phyloP scores from a whole-genome alignment of 768 basidiomycete genomes.

The Trichaptum fuscoviolaceum region DNA sequence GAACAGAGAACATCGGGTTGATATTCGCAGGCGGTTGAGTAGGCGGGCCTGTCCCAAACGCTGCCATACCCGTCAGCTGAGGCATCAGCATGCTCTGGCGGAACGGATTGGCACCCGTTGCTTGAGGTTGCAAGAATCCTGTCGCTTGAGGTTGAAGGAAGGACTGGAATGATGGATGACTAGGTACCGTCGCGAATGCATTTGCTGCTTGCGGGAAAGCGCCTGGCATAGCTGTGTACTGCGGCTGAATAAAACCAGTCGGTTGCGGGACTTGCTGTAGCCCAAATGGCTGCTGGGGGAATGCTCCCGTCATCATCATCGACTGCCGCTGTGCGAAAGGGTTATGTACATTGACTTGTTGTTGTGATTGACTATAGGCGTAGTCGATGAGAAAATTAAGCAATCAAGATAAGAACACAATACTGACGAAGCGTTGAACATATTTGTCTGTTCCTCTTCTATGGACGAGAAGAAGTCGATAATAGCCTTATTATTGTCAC shows the following conservation, averaged over 20 bases:
- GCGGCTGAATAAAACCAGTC: slow-evolving; percentile 16
- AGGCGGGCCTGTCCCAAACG: slow-evolving; percentile 28
- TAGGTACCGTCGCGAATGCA: not conserved
- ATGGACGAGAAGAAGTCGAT: slow-evolving; percentile 46
- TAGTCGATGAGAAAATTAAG: slow-evolving; percentile 34
- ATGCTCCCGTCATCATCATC: slow-evolving; percentile 26
- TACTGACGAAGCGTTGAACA: slow-evolving; percentile 26
- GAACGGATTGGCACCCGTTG: slow-evolving; percentile 76
- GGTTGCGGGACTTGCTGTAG: slow-evolving; percentile 8
- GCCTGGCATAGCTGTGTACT: slow-evolving; percentile 31
- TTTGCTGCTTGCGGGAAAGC: slow-evolving; percentile 18
- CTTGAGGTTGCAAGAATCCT: slow-evolving; percentile 42
- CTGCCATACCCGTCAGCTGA: slow-evolving; percentile 54
- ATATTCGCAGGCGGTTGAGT: slow-evolving; percentile 10
- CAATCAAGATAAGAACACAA: not conserved
- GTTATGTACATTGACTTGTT: slow-evolving; percentile 28
- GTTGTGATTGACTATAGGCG: slow-evolving; percentile 12
- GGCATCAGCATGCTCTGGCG: slow-evolving; percentile 70
- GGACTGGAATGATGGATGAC: not conserved
- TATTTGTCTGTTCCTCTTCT: slow-evolving; percentile 34
- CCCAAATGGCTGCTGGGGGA: slow-evolving; percentile 11
- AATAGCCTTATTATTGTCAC: slow-evolving; percentile 7
- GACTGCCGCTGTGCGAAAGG: slow-evolving; percentile 32
- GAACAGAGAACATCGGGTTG: slow-evolving; percentile 11
- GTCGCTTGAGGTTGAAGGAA: slow-evolving; percentile 49